phyloP scores from a whole-genome alignment of 805 yeast genomes.

The Myxozyma vanderwaltii region DNA sequence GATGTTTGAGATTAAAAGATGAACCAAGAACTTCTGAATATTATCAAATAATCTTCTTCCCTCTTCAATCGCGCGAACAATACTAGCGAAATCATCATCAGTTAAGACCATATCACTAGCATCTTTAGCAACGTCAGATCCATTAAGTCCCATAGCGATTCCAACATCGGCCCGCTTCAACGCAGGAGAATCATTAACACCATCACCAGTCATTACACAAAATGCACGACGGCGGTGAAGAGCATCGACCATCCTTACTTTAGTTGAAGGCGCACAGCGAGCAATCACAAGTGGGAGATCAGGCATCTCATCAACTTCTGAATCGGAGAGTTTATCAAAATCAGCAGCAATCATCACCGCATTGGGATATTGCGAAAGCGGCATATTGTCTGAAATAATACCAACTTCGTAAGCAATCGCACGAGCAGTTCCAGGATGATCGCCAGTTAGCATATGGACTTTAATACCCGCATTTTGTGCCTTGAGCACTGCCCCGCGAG shows the following conservation, averaged over 20 bases:
- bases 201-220: constrained; percentile 84
- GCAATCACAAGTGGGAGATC: constrained; percentile 77
- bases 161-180: constrained; percentile 78
- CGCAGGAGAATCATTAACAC: constrained; percentile 80
- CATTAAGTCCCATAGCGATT: constrained; percentile 80
- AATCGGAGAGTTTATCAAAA: constrained; percentile 64
- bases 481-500: constrained; percentile 63
- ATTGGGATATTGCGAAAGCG: constrained; percentile 46
- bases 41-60: constrained; percentile 78
- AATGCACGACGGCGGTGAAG: constrained; percentile 62
- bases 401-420: constrained; percentile 84
- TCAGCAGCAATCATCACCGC: constrained; percentile 74
- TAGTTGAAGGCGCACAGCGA: constrained; percentile 80
- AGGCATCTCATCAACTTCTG: constrained; percentile 62
- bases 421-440: constrained; percentile 74
- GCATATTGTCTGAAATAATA: constrained; percentile 56
- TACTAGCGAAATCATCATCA: constrained; percentile 79
- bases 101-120: constrained; percentile 77
- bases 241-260: constrained; percentile 79
- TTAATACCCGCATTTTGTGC: constrained; percentile 77
- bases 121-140: constrained; percentile 82
- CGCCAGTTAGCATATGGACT: constrained; percentile 84
- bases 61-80: constrained; percentile 78
- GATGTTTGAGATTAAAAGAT: constrained; percentile 71
- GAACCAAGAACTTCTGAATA: constrained; percentile 76